Evolutionary conservation across 805 yeast species (phyloP).

Genomic region (Metschnikowia lochheadii): DNA sequence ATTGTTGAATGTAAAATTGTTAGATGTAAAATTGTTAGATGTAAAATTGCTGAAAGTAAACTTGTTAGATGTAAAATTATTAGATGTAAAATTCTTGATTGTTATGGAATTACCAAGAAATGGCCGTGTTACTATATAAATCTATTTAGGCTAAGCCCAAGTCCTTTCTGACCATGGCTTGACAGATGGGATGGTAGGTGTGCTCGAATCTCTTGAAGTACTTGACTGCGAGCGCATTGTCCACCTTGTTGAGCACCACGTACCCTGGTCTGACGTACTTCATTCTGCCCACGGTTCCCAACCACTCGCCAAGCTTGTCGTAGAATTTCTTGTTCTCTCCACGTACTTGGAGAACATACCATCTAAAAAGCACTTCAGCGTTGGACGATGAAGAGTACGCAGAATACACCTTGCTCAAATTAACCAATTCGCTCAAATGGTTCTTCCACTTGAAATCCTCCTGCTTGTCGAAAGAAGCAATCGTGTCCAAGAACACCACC

Average conservation of each 20-base stretch:
- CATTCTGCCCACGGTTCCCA: constrained; percentile 92
- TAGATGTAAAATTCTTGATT: no score
- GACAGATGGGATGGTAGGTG: constrained; percentile 82
- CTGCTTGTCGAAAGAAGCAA: constrained; percentile 47
- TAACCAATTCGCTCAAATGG: constrained; percentile 29
- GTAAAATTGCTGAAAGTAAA: no score
- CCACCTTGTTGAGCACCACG: constrained; percentile 58
- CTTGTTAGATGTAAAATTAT: no score
- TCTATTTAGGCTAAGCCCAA: constrained; percentile 37
- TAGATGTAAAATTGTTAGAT: no score
- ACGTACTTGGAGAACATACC: constrained; percentile 63
- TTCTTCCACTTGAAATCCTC: constrained; percentile 35
- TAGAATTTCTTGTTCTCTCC: constrained; percentile 47
- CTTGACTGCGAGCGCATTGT: constrained; percentile 57
- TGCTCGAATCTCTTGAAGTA: constrained; percentile 59
- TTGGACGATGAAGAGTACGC: constrained; percentile 53
- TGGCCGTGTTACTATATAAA: no score
- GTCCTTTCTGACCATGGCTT: constrained; percentile 79
- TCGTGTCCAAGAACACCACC: constrained; percentile 71
- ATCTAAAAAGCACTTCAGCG: constrained; percentile 78
- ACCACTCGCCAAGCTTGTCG: constrained; percentile 67
- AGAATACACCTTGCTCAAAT: constrained; percentile 33
- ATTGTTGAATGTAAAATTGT: no score
- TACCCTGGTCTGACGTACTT: constrained; percentile 89
- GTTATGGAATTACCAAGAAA: no score